Evolutionary conservation across 176 grass and related monocot genomes (phyloP), one percentile per base, ranked within the genome.

Genomic region (Carex littledalei): DNA sequence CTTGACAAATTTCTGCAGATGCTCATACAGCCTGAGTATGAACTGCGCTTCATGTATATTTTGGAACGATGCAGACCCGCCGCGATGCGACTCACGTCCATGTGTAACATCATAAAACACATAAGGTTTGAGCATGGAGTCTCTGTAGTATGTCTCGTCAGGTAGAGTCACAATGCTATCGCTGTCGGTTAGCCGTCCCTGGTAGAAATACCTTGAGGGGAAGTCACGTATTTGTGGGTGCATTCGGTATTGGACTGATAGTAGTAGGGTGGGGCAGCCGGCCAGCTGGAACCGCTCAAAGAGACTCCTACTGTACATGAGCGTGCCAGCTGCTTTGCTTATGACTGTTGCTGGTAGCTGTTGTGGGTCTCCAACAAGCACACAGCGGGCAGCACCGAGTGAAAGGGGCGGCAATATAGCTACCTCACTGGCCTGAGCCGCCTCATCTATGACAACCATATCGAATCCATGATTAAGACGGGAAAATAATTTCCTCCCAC

Each of bases 391-490:
- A 26, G 97, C 97, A 88, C 97, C 97, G 1, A 99, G 97, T 20
- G 97, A 74, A 49, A 99, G 88, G 17, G 97, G 91, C 79, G 97
- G 97, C 22, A 99, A 90, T 32, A 94, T 88, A 81, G 88, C 97
- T 79, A 99, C 91, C 90, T 99, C 97, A 88, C 97, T 99, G 39
- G 97, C 97, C 63, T 99, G 97, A 84, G 97, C 97, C 59, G 97
- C 97, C 84, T 99, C 97, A 89, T 99, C 97, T 68, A 99, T 96
- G 54, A 99, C 97, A 6, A 99, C 93, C 97, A 99, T 99, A 89
- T 99, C 97, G 68, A 99, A 99, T 69, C 97, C 97, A 89, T 99
- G 97, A 84, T 85, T 94, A 26, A 99, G 90, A 49, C 93, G 93
- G 81, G 97, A 99, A 88, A 99, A 99, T 84, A 99, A 87, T 77